Evolutionary conservation across 2,329 filamentous ascomycete species (phyloP), one percentile per base, ranked within the genome.

Genomic region (Bisporella sp.): DNA sequence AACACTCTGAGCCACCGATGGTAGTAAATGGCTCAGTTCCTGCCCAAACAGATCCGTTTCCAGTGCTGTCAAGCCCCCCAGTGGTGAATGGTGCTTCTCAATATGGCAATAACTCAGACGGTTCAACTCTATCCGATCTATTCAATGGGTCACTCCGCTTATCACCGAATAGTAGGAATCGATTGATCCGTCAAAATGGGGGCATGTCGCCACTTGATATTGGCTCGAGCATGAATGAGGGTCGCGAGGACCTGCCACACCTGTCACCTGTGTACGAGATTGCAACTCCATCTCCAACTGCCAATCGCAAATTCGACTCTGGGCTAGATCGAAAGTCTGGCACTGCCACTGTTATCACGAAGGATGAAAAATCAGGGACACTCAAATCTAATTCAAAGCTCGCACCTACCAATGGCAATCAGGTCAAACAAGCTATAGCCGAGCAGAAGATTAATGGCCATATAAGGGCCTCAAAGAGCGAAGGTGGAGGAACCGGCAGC

Each of bases 251-350:
- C 13, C 37, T 58, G 6, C 49, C 60, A 21, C 76, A 75, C 57
- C 72, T 91, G 2, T 90, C 87, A 0, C 87, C 87, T 0, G 86
- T 90, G 0, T 85, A 85, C 48, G 87, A 90, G 68, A 77, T 79
- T 5, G 75, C 78, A n/a, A 85, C 83, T 0, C 84, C 85, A 2
- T 88, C 86, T 1, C 85, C 86, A 1, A 85, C 76, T 3, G 71
- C 76, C 9, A 70, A 71, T 49, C 74, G 83, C 49, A 81, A 75
- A 45, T 69, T 74, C 46, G 79, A 82, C 31, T 56, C 67, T 40
- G 37, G 32, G n/a, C 21, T 53, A 7, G 52, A 59, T 32, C 30
- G 42, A 6, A 56, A 59, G 33, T 8, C 49, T 12, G 47, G 57
- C 46, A 37, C 8, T 8, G 47, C 59, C 35, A 21, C 52, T 35